Conservation (phyloP, 192 early-diverging fungal genomes). For the Geranomyces michiganensis region DNA sequence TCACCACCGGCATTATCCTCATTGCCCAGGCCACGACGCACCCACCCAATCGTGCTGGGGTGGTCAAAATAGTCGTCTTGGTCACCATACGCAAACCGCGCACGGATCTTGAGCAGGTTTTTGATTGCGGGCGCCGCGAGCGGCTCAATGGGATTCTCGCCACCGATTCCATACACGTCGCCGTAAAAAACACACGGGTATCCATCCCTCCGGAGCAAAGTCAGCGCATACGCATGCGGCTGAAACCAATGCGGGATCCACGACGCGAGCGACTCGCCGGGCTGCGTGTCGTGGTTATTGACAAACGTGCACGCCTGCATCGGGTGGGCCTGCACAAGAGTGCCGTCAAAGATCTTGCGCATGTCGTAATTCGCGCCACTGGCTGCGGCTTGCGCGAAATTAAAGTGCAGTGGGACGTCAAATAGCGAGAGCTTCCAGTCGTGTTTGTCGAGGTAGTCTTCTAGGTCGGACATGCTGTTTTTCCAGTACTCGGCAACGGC, state of each 20-base stretch:
- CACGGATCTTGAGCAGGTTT: slow-evolving; percentile 38
- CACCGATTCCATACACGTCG: slow-evolving; percentile 47
- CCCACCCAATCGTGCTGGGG: slow-evolving; percentile 47
- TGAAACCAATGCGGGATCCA: slow-evolving; percentile 53
- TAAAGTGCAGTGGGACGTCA: slow-evolving; percentile 38
- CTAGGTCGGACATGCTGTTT: slow-evolving; percentile 30
- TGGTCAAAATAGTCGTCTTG: slow-evolving; percentile 54
- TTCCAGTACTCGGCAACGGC: slow-evolving; percentile 36
- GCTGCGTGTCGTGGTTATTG: slow-evolving; percentile 45
- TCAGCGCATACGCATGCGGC: slow-evolving; percentile 47
- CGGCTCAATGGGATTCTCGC: slow-evolving; percentile 33
- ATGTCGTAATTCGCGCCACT: slow-evolving; percentile 29
- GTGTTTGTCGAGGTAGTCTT: slow-evolving; percentile 35
- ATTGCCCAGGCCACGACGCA: slow-evolving; percentile 29
- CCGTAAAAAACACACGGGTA: slow-evolving; percentile 55
- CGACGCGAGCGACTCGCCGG: slow-evolving; percentile 45
- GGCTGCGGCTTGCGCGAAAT: slow-evolving; percentile 22
- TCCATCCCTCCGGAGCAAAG: slow-evolving; percentile 44
- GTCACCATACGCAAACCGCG: slow-evolving; percentile 47
- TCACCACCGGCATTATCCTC: neutral
- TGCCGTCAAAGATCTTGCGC: slow-evolving; percentile 38
- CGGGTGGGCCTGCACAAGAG: slow-evolving; percentile 33
- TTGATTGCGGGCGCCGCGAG: slow-evolving; percentile 28
- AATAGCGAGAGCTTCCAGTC: slow-evolving; percentile 37
- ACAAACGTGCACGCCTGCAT: slow-evolving; percentile 41